Base-by-base conservation (phyloP, 2,329 filamentous ascomycete species). In the Pseudogymnoascus sp. region DNA sequence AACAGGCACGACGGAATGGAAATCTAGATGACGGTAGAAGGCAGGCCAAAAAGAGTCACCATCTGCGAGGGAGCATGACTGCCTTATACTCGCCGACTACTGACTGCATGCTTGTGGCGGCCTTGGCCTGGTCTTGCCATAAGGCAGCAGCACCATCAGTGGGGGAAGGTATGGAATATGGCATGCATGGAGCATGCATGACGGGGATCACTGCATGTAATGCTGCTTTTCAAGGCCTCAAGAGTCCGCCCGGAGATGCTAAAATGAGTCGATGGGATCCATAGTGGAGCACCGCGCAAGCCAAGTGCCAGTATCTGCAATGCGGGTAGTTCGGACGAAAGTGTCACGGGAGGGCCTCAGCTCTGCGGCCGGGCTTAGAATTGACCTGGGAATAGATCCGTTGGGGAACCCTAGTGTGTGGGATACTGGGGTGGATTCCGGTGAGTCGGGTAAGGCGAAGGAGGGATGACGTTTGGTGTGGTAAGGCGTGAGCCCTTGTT, bases 21-120 rank as follows among this genome's bases (percentile, higher is more conserved):
- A 60, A 60, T 40, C 33, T 37, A 60, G 59, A 40, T 60, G 37
- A 60, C 59, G 59, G 46, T 53, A 53, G 46, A 53, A 60, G 37
- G 31, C 37, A 40, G 23, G 11, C 19, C 33, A 60, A 38, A 33
- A 60, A 60, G 59, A 60, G 59, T 60, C 59, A 60, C 59, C 33
- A 40, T 17, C 31, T 40, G 37, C 46, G 59, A 60, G 59, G 59
- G 59, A 60, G 37, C 33, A 38, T 60, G 59, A 60, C 59, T 60
- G 59, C 59, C 59, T 60, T 60, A 60, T 60, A 60, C 33, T 60
- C 37, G 59, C 59, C 46, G 46, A 53, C 26, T 7, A 17, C 31
- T n/a, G 15, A 53, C 46, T 53, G 46, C 46, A 53, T 19, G 10
- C n/a, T n/a, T 15, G 26, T 53, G 26, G 46, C 46, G 26, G 46